Conservation (phyloP, 345 rosid genomes). For the Citrus australasica region DNA sequence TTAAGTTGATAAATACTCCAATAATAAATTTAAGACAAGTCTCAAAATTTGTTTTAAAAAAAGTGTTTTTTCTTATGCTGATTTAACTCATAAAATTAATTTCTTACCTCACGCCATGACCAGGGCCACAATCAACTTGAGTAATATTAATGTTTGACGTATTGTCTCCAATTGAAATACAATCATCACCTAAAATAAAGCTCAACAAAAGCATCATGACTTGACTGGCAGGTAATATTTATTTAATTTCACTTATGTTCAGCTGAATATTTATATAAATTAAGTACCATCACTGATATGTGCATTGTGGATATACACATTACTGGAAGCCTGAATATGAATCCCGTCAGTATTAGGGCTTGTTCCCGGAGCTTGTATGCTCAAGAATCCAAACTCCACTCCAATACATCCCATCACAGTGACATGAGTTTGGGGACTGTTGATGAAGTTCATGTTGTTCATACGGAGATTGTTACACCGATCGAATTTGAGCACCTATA, state of each 20-base stretch:
- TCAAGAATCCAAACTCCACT: neutral
- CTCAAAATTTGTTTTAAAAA: too few relatives aligned
- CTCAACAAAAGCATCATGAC: too few relatives aligned
- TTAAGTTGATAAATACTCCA: too few relatives aligned
- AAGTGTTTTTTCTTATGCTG: too few relatives aligned
- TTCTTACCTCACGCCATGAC: neutral
- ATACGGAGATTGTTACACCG: neutral
- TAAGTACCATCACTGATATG: neutral
- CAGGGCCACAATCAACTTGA: neutral
- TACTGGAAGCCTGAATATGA: neutral
- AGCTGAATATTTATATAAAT: too few relatives aligned
- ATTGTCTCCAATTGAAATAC: neutral
- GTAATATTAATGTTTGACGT: neutral
- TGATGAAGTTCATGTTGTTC: neutral
- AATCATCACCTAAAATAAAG: neutral
- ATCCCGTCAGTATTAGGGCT: neutral
- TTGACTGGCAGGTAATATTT: too few relatives aligned
- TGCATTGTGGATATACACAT: neutral
- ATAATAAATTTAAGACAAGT: too few relatives aligned
- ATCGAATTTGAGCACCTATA: neutral
- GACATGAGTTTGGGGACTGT: neutral
- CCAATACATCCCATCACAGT: neutral
- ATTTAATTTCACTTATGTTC: too few relatives aligned
- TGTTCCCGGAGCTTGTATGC: neutral
- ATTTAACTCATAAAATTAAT: too few relatives aligned